Conservation (phyloP, 805 yeast genomes). For the Millerozyma acaciae region DNA sequence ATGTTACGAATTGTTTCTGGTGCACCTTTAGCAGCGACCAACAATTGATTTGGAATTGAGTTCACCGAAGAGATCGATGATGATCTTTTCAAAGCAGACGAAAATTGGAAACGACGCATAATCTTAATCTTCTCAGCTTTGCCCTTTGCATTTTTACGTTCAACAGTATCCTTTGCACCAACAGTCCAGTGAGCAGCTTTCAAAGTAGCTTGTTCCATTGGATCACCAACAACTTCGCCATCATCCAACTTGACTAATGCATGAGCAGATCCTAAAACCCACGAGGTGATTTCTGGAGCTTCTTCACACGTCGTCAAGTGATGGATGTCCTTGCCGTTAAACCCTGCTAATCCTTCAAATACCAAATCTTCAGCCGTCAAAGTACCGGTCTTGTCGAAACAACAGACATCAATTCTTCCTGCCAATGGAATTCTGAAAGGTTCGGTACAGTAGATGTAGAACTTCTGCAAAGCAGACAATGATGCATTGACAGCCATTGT, state of each 20-base stretch:
- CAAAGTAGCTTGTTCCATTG: conserved; percentile 97
- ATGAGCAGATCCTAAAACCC: conserved; percentile 90
- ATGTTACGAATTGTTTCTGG: conserved; percentile 90
- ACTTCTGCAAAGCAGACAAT: conserved; percentile 80
- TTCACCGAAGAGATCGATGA: conserved; percentile 69
- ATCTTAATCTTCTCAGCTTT: conserved; percentile 56
- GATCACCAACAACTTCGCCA: conserved; percentile 98
- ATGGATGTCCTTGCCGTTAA: conserved; percentile 48
- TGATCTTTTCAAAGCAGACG: conserved; percentile 93
- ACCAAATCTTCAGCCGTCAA: conserved; percentile 94
- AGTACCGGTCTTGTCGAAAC: conserved; percentile 98
- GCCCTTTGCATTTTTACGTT: conserved; percentile 31
- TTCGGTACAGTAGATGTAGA: conserved; percentile 92
- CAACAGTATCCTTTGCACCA: conserved; percentile 68
- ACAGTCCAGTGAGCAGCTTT: conserved; percentile 84
- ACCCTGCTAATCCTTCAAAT: conserved; percentile 94
- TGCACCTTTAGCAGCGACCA: conserved; percentile 94
- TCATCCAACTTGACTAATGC: conserved; percentile 92
- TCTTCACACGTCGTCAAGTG: conserved; percentile 53
- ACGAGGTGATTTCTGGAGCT: conserved; percentile 65
- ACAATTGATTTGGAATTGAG: conserved; percentile 41
- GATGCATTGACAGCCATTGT: conserved; percentile 97
- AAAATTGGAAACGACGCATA: conserved; percentile 92
- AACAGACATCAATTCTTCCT: conserved; percentile 96
- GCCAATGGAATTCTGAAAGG: conserved; percentile 98